These are phyloP conservation scores for Grammothele lineata DNA, from an alignment of 768 basidiomycete species.

Conservation along the genomic window DNA sequence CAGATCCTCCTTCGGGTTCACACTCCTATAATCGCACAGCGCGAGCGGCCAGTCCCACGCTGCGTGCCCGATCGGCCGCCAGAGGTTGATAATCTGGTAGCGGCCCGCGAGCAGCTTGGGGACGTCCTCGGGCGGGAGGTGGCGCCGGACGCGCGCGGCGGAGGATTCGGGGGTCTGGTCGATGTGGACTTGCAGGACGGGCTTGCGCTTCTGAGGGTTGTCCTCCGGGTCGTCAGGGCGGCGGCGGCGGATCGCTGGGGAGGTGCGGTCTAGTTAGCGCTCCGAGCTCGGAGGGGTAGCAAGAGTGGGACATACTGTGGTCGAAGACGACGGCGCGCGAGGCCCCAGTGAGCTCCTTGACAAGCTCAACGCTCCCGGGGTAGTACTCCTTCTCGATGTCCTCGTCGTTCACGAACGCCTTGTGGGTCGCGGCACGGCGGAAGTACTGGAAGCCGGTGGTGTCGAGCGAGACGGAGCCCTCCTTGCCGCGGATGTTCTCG, in stretches of 20 bases:
- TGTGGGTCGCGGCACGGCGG: conserved; percentile 38
- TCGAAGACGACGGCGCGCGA: conserved; percentile 59
- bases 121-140: conserved; percentile 38
- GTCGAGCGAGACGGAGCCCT: conserved; percentile 42
- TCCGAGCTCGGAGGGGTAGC: too few species aligned
- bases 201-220: conserved; percentile 39
- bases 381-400: conserved; percentile 57
- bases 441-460: conserved; percentile 48
- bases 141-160: conserved; percentile 37
- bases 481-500: conserved; percentile 52
- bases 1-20: conserved; percentile 36
- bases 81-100: conserved; percentile 52
- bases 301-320: conserved; percentile 45
- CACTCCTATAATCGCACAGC: conserved; percentile 42
- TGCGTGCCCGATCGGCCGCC: conserved; percentile 45
- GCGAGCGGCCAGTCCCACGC: conserved; percentile 48
- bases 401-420: conserved; percentile 44
- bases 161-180: conserved; percentile 42
- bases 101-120: conserved; percentile 35
- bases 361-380: conserved; percentile 51
- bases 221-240: conserved; percentile 33
- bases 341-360: conserved; percentile 59
- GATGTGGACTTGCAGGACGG: conserved; percentile 38
- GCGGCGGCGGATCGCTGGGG: conserved; percentile 39
- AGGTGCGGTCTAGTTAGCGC: too few species aligned